Evolutionary conservation across 2,329 filamentous ascomycete species (phyloP).

Genomic region (Fusarium sp.): DNA sequence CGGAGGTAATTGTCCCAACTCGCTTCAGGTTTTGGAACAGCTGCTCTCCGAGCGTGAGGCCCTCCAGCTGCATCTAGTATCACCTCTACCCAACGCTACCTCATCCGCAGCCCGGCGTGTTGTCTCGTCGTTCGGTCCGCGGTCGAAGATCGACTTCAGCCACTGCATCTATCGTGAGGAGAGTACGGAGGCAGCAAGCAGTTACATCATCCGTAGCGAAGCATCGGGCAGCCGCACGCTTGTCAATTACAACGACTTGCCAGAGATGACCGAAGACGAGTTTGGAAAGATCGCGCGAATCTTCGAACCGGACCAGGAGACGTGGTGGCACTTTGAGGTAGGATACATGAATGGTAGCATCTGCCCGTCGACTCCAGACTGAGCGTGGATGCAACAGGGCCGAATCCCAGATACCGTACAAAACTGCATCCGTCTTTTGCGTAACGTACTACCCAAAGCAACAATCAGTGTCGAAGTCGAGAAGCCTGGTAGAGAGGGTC

Average conservation of each 20-base stretch:
- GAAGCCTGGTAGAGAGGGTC: slow-evolving; percentile 71
- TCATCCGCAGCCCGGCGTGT: slow-evolving; percentile 65
- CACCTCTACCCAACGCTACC: slow-evolving; percentile 63
- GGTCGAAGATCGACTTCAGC: slow-evolving; percentile 58
- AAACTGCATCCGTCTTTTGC: slow-evolving; percentile 68
- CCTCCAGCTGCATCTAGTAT: slow-evolving; percentile 57
- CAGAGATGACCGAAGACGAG: slow-evolving; percentile 74
- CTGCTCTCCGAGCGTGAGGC: slow-evolving; percentile 54
- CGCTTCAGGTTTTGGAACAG: slow-evolving; percentile 76
- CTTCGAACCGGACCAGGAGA: slow-evolving; percentile 51
- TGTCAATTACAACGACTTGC: slow-evolving; percentile 75
- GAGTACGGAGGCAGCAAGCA: slow-evolving; percentile 68
- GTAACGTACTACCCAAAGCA: slow-evolving; percentile 55
- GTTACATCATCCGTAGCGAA: slow-evolving; percentile 74
- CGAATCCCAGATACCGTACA: slow-evolving; percentile 71
- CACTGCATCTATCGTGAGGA: slow-evolving; percentile 70
- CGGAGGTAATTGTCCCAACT: slow-evolving; percentile 80
- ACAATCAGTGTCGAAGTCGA: slow-evolving; percentile 78
- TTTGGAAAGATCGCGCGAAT: slow-evolving; percentile 60
- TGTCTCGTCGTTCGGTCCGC: slow-evolving; percentile 61
- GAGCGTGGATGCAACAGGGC: slow-evolving; percentile 58
- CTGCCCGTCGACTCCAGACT: slow-evolving; percentile 13
- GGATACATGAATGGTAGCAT: slow-evolving; percentile 25
- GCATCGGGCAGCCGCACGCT: slow-evolving; percentile 72
- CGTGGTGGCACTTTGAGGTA: slow-evolving; percentile 81